Evolutionary conservation across 306 rosid genomes (phyloP), one percentile per base, ranked within the genome.

Genomic region (Nissolia schottii): DNA sequence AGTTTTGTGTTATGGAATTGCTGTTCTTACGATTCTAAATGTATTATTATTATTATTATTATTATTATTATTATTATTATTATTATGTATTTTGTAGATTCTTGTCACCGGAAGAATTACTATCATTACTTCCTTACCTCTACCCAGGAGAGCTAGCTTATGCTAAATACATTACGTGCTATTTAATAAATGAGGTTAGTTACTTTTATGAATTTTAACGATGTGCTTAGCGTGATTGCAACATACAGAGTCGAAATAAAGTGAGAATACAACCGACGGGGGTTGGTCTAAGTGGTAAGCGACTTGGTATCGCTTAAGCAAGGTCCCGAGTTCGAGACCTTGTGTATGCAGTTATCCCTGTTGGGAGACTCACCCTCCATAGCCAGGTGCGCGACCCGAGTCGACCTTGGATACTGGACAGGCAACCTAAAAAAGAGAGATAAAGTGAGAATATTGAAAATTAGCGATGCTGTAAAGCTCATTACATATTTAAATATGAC

Each of bases 91-190:
- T 41, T 55, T 41, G 15, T 76, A 90, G 96, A 64, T 45, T 81
- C 14, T 74, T 90, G 83, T 65, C 83, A 7, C 86, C 71, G 31
- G 96, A 89, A 75, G 96, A 93, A 73, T 61, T 93, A 74, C 57
- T 75, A 29, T 92, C 98, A 0, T 43, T 88, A 19, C 56, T 87
- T 34, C 79, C 55, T 61, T 90, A 87, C 35, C 57, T 90, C 48
- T 79, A 84, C 63, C 96, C 98, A 1, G 98, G 96, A 82, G 96
- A 93, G 73, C 23, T 87, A 40, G 81, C 91, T 43, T 72, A 79
- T 63, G 88, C 93, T 46, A 87, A 84, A 29, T 85, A 87, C 80
- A 87, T 76, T 73, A 68, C 93, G 7, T 63, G 16, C 24, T 81
- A 80, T 79, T 81, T 93, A 45, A 84, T 93, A 34, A 75, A 77